Percentiles rank a stretch among this genome's conserved stretches.
Evolutionary conservation across 768 basidiomycete genomes (phyloP).

Genomic region (Russula ochroleuca): DNA sequence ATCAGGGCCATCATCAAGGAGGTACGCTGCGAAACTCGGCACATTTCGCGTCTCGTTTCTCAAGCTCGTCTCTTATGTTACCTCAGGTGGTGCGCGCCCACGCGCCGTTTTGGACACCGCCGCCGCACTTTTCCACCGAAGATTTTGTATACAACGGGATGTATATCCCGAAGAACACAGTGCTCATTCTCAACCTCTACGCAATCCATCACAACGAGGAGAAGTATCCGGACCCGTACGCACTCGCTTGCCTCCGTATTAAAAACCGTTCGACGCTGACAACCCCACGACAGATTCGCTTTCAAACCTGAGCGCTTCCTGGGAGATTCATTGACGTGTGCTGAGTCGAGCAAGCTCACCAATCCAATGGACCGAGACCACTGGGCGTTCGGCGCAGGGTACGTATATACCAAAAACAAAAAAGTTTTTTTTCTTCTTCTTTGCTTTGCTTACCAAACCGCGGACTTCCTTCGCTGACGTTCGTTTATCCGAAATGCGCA

Average conservation of each 20-base stretch:
- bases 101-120: conserved; percentile 33
- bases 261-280: neutral
- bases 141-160: conserved; percentile 35
- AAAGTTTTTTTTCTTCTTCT: neutral
- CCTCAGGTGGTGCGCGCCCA: conserved; percentile 30
- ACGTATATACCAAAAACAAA: conserved; percentile 20
- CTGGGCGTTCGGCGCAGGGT: conserved; percentile 51
- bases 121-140: conserved; percentile 33
- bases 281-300: conserved; percentile 22
- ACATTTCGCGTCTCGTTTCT: neutral
- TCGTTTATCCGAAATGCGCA: neutral
- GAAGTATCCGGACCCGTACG: conserved; percentile 41
- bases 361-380: conserved; percentile 46
- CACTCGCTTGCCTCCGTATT: conserved; percentile 7
- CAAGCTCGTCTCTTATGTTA: neutral
- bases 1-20: conserved; percentile 33
- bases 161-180: conserved; percentile 34
- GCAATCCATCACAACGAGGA: conserved; percentile 32
- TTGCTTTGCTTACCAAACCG: neutral
- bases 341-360: conserved; percentile 43
- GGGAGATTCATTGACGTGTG: conserved; percentile 37
- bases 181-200: conserved; percentile 32
- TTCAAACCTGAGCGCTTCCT: conserved; percentile 47
- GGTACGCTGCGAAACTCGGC: conserved; percentile 17
- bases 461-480: neutral